These are phyloP conservation scores for Parietaria judaica DNA, from an alignment of 306 rosid genomes.

Conservation along the genomic window DNA sequence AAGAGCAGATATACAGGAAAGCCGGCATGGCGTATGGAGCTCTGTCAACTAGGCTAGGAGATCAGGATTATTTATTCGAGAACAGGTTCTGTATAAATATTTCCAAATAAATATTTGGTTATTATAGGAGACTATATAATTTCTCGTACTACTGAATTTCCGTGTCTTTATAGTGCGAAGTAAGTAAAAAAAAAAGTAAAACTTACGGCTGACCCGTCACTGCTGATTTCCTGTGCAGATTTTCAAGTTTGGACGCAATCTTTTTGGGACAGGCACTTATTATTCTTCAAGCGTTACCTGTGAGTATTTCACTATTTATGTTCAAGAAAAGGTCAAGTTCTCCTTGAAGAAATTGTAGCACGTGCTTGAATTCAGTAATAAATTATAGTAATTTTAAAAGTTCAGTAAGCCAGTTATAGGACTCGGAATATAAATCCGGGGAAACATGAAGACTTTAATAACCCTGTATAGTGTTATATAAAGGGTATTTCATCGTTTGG, in stretches of 20 bases:
- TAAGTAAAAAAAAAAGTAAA: neutral
- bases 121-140: constrained; percentile 3
- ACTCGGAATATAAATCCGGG: too few species aligned
- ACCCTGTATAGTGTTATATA: too few species aligned
- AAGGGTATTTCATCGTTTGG: too few species aligned
- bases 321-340: too few species aligned
- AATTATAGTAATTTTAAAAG: too few species aligned
- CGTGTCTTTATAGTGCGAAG: constrained; percentile 7
- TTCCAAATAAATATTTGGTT: neutral
- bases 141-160: neutral
- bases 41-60: constrained; percentile 64
- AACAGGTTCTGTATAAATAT: constrained; percentile 47
- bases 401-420: too few species aligned
- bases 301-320: constrained; percentile 31
- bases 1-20: constrained; percentile 58
- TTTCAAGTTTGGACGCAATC: constrained; percentile 89
- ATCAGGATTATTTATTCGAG: constrained; percentile 53
- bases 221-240: constrained; percentile 42
- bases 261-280: constrained; percentile 74
- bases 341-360: neutral
- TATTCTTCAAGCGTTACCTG: constrained; percentile 76
- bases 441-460: too few species aligned
- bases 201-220: neutral
- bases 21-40: constrained; percentile 66
- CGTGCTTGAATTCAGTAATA: neutral